Evolutionary conservation across 371 early-diverging fungal species (phyloP).

Genomic region (Mucor piriformis): DNA sequence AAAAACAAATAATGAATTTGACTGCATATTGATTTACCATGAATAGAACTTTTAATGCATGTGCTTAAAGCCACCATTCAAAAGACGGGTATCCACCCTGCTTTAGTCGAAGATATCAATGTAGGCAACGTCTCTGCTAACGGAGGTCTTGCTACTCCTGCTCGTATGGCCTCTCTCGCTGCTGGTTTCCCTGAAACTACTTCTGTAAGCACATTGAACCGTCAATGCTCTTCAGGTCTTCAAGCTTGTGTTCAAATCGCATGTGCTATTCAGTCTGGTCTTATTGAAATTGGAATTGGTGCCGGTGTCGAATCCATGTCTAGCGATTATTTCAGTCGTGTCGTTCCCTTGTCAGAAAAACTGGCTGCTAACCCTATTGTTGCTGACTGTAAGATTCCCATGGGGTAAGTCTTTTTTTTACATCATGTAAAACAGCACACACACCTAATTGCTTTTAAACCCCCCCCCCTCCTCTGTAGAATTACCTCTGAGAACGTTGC

Average conservation of each 20-base stretch:
- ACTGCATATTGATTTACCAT: no score
- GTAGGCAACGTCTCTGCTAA: constrained; percentile 95
- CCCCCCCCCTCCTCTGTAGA: no score
- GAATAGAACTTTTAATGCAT: constrained; percentile 75
- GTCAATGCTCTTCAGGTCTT: constrained; percentile 97
- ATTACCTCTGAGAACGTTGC: constrained; percentile 98
- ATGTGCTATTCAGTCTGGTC: constrained; percentile 86
- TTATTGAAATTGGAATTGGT: constrained; percentile 95
- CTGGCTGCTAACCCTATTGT: constrained; percentile 61
- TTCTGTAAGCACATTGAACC: constrained; percentile 90
- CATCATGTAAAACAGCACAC: not conserved
- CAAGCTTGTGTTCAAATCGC: constrained; percentile 94
- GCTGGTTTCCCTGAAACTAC: constrained; percentile 93
- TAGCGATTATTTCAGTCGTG: constrained; percentile 74
- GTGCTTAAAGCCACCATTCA: constrained; percentile 84
- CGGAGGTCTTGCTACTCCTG: constrained; percentile 88
- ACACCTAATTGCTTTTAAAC: not conserved
- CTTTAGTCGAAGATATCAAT: constrained; percentile 91
- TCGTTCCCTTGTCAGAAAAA: constrained; percentile 73
- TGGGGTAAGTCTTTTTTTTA: constrained; percentile 62
- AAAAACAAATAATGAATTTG: not conserved
- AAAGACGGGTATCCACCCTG: constrained; percentile 85
- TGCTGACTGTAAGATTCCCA: constrained; percentile 84
- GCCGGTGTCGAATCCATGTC: constrained; percentile 99
- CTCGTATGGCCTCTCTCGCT: constrained; percentile 93